Percentiles rank a stretch among this genome's conserved stretches.
These are phyloP conservation scores for Skeletonema potamos DNA, from an alignment of 108 stramenopile species.

Conservation along the genomic window DNA sequence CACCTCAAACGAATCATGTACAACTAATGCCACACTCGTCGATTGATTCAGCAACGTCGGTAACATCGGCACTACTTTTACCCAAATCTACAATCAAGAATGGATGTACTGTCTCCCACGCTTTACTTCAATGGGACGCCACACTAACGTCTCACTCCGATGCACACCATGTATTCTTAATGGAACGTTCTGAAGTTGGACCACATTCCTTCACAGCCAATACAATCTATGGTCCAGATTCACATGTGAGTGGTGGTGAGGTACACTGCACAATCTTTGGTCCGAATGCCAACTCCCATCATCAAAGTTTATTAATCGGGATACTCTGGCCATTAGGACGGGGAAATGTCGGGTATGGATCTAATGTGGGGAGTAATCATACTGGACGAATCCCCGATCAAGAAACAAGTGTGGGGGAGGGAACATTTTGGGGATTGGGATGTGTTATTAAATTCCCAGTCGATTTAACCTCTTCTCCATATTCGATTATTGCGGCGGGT, in stretches of 20 bases:
- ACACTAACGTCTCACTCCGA: conserved; percentile 52
- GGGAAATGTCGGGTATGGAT: conserved; percentile 95
- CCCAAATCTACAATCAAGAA: conserved; percentile 50
- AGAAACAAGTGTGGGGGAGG: conserved; percentile 89
- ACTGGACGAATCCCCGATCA: conserved; percentile 94
- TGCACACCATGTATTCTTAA: conserved; percentile 57
- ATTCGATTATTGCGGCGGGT: conserved; percentile 92
- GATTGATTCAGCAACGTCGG: conserved; percentile 61
- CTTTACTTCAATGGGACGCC: conserved; percentile 74
- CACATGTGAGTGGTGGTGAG: conserved; percentile 81
- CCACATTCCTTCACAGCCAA: conserved; percentile 67
- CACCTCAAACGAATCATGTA: conserved; percentile 55
- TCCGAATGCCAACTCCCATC: conserved; percentile 89
- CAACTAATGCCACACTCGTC: conserved; percentile 51
- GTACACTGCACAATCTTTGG: conserved; percentile 80
- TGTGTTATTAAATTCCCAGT: conserved; percentile 88
- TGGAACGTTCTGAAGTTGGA: conserved; percentile 70
- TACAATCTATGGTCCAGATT: conserved; percentile 83
- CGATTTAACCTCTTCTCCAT: conserved; percentile 83
- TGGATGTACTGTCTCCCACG: conserved; percentile 52
- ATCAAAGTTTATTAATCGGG: conserved; percentile 88
- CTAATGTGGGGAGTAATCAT: conserved; percentile 95
- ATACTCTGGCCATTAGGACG: conserved; percentile 91
- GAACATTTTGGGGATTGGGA: conserved; percentile 91
- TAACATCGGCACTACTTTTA: conserved; percentile 56